These are phyloP conservation scores for Salix viminalis DNA, from an alignment of 345 rosid genomes.

Conservation along the genomic window DNA sequence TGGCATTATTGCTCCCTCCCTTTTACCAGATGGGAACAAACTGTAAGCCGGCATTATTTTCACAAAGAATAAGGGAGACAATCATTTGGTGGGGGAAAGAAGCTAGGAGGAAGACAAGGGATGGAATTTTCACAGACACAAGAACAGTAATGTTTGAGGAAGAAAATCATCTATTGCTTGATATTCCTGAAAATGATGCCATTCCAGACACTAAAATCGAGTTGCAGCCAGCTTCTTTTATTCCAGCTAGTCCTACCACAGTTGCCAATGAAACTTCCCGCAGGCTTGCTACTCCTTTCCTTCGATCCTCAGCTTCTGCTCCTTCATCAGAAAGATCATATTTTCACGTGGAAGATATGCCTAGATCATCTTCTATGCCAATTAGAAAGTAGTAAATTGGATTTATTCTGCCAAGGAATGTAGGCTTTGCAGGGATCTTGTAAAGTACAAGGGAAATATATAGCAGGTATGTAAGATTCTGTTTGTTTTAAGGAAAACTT, in stretches of 20 bases:
- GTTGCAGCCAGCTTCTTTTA: slow-evolving; percentile 34
- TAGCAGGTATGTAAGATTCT: neutral
- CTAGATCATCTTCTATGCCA: slow-evolving; percentile 61
- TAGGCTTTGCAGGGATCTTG: neutral
- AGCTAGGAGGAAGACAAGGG: slow-evolving; percentile 72
- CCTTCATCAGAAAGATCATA: slow-evolving; percentile 24
- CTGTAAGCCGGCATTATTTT: slow-evolving; percentile 82
- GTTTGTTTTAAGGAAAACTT: no score
- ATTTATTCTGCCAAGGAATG: neutral
- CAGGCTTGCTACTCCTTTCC: slow-evolving; percentile 52
- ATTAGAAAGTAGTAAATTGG: slow-evolving; percentile 39
- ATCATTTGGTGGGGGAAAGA: slow-evolving; percentile 85
- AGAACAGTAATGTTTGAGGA: slow-evolving; percentile 86
- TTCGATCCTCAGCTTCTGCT: slow-evolving; percentile 56
- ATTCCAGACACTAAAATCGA: slow-evolving; percentile 37
- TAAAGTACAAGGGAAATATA: neutral
- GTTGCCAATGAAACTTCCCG: slow-evolving; percentile 51
- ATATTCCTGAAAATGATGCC: slow-evolving; percentile 32
- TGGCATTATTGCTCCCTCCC: neutral
- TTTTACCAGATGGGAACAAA: slow-evolving; percentile 88
- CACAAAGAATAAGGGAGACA: slow-evolving; percentile 77
- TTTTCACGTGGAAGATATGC: slow-evolving; percentile 28
- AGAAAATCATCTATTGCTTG: slow-evolving; percentile 54
- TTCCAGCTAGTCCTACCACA: slow-evolving; percentile 18
- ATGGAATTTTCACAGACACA: slow-evolving; percentile 49